Evolutionary conservation across 2,329 filamentous ascomycete species (phyloP).

Genomic region (Sordariomycetes sp.): DNA sequence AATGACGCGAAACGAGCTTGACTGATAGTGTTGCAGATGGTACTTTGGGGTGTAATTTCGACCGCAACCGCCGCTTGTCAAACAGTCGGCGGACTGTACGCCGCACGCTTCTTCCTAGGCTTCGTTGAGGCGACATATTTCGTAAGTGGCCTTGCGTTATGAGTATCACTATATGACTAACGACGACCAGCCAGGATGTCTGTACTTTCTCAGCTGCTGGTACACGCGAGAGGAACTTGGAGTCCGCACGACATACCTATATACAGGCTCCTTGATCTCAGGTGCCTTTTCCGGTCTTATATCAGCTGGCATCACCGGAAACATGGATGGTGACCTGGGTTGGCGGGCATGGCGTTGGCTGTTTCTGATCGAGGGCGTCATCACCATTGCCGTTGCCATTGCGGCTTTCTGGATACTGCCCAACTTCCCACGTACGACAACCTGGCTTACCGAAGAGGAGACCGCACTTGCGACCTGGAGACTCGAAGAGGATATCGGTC

Average conservation of each 20-base stretch:
- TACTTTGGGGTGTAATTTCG: constrained; percentile 39
- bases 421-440: constrained; percentile 30
- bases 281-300: constrained; percentile 64
- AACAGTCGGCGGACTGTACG: constrained; percentile 21
- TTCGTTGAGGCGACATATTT: constrained; percentile 31
- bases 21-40: constrained; percentile 23
- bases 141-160: constrained; percentile 15
- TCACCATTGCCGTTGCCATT: constrained; percentile 54
- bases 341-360: constrained; percentile 49
- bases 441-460: constrained; percentile 32
- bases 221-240: constrained; percentile 62
- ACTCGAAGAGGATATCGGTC: constrained; percentile 54
- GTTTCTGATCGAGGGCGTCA: constrained; percentile 55
- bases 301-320: constrained; percentile 54
- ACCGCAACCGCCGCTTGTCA: constrained; percentile 23
- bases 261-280: constrained; percentile 59
- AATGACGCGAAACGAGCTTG: background rate
- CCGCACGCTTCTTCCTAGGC: constrained; percentile 26
- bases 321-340: constrained; percentile 51
- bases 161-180: background rate
- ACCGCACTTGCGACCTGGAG: constrained; percentile 51
- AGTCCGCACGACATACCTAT: constrained; percentile 56
- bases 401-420: constrained; percentile 44
- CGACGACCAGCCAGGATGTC: constrained; percentile 35
- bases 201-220: constrained; percentile 58